phyloP scores from a whole-genome alignment of 768 basidiomycete genomes.

The Russula griseocarnosa region DNA sequence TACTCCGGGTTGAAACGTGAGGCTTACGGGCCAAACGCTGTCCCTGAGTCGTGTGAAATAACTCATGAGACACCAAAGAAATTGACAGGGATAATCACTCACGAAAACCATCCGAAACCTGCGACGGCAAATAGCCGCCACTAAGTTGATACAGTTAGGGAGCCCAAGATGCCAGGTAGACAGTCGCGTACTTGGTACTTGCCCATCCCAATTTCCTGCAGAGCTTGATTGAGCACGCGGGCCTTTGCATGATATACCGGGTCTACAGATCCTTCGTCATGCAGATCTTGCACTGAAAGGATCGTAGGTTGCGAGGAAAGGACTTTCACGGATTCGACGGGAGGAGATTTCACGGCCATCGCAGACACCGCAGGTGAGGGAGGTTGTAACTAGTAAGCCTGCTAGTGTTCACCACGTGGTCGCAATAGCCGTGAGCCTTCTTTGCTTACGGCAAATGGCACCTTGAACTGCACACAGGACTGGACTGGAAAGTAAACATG shows the following conservation, averaged over 20 bases:
- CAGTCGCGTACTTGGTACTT: slow-evolving; percentile 50
- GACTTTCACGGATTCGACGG: neutral
- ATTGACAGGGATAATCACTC: slow-evolving; percentile 32
- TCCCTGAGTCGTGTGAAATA: slow-evolving; percentile 41
- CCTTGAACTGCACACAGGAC: neutral
- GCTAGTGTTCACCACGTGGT: no score
- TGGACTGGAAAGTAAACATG: neutral
- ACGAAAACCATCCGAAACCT: slow-evolving; percentile 77
- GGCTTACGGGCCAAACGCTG: slow-evolving; percentile 65
- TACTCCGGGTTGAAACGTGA: neutral
- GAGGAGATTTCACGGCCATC: slow-evolving; percentile 7
- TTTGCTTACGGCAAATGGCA: neutral
- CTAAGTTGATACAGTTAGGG: slow-evolving; percentile 34
- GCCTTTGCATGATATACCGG: slow-evolving; percentile 59
- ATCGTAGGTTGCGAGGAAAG: neutral
- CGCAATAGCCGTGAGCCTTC: neutral
- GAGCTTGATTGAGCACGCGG: slow-evolving; percentile 51
- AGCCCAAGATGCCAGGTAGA: neutral
- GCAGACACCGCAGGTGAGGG: neutral
- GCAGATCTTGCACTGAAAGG: slow-evolving; percentile 13
- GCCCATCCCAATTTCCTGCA: slow-evolving; percentile 71
- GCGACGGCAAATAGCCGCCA: slow-evolving; percentile 62
- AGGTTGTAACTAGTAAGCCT: no score
- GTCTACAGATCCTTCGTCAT: slow-evolving; percentile 39
- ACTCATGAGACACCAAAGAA: neutral